Evolutionary conservation across 495 filamentous ascomycete genomes (phyloP), one percentile per base, ranked within the genome.

Genomic region (Tuber melanosporum): DNA sequence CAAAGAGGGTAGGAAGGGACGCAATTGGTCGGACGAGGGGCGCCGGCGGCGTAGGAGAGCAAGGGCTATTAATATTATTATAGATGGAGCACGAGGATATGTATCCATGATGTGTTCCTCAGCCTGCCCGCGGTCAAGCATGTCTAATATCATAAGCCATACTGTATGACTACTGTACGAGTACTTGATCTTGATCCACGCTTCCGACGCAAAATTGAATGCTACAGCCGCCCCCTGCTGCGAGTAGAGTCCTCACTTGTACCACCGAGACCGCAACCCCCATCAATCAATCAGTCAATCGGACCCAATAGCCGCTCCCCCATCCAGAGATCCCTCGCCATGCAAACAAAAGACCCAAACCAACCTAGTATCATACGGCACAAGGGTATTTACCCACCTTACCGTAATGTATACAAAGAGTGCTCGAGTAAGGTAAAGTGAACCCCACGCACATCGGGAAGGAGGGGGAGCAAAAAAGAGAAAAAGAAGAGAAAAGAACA

Each of bases 381-480:
- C 57, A 32, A 62, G 57, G 57, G 4, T 62, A 62, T 62, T n/a
- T 62, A 62, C 57, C 49, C 20, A 17, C 45, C 39, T 39, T 46
- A 46, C 45, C 47, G 47, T 19, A 49, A 39, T 39, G 39, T 39
- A 39, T 39, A 3, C 39, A 39, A 3, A 39, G 39, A 39, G 39
- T 39, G 39, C 39, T 39, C 39, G 39, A 39, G 5, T 62, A 1
- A 32, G 1, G 14, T 2, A 15, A 62, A 32, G 57, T 62, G 57
- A 62, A 62, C n/a, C 49, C 57, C 57, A 62, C 57, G 57, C 57
- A 62, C 57, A 32, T 62, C n/a, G 57, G 57, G 57, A 62, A 62
- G 57, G 57, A 26, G 12, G n/a, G 14, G 12, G 26, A 32, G 12
- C n/a, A 6, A 4, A 32, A n/a, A 17, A n/a, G 0, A 10, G 22